These are phyloP conservation scores for Hylodesmum podocarpum DNA, from an alignment of 306 rosid genomes.

Conservation along the genomic window DNA sequence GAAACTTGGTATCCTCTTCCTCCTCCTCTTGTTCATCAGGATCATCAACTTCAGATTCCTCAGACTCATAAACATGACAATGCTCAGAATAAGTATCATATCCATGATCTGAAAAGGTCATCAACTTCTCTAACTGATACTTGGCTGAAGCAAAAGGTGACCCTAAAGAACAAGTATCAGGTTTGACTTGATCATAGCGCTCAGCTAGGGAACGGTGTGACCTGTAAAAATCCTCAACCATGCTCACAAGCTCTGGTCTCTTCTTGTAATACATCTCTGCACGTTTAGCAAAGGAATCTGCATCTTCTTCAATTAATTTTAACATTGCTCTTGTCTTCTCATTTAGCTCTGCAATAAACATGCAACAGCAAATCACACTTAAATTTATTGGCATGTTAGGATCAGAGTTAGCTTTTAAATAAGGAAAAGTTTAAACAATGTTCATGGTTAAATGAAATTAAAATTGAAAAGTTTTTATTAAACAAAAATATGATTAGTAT, in stretches of 20 bases:
- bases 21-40: slow-evolving; percentile 51
- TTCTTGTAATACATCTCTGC: slow-evolving; percentile 95
- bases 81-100: slow-evolving; percentile 61
- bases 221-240: slow-evolving; percentile 86
- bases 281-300: slow-evolving; percentile 88
- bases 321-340: slow-evolving; percentile 69
- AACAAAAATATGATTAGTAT: not conserved
- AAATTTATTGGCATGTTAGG: not conserved
- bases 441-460: not conserved
- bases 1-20: slow-evolving; percentile 29
- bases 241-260: slow-evolving; percentile 69
- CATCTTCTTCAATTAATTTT: slow-evolving; percentile 71
- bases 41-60: slow-evolving; percentile 83
- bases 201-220: slow-evolving; percentile 75
- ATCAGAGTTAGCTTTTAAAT: not conserved
- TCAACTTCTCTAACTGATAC: slow-evolving; percentile 40
- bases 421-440: not conserved
- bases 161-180: slow-evolving; percentile 48
- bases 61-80: slow-evolving; percentile 52
- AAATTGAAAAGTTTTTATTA: not conserved
- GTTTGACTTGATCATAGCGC: slow-evolving; percentile 71
- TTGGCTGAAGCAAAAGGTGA: slow-evolving; percentile 67
- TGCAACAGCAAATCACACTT: slow-evolving; percentile 6
- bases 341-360: slow-evolving; percentile 55
- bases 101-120: slow-evolving; percentile 37